phyloP scores from a whole-genome alignment of 257 asterid species.

The Solanum boliviense region DNA sequence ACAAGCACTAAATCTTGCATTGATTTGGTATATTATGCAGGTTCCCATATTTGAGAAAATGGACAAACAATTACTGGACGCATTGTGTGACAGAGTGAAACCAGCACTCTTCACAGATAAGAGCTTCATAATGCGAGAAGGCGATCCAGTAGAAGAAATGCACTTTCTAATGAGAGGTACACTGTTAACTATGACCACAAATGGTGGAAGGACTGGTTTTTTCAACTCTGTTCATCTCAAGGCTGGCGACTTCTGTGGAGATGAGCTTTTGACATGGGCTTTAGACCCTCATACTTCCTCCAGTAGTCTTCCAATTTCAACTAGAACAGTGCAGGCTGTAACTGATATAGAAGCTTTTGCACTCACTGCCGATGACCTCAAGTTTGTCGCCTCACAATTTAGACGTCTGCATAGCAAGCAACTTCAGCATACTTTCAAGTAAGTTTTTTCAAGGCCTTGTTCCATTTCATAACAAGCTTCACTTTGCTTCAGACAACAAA shows the following conservation, averaged over 20 bases:
- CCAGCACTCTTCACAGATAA: background rate
- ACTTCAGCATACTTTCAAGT: background rate
- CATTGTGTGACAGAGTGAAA: conserved; percentile 2
- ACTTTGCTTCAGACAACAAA: background rate
- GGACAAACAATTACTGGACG: background rate
- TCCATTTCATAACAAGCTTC: background rate
- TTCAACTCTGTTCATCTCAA: background rate
- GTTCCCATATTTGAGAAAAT: conserved; percentile 1
- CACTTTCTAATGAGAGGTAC: conserved; percentile 3
- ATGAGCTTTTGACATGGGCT: conserved; percentile 3
- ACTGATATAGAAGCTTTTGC: background rate
- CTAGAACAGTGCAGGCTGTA: background rate
- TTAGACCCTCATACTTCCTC: background rate
- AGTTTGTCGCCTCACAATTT: background rate
- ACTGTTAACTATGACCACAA: background rate
- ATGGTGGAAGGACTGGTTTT: background rate
- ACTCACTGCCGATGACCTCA: background rate
- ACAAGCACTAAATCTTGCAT: background rate
- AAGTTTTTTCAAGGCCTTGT: background rate
- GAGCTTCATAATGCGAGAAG: background rate
- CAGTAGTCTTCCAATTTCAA: background rate
- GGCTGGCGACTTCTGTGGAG: conserved; percentile 3
- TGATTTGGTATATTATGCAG: background rate
- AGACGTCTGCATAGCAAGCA: background rate
- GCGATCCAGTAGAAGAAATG: conserved; percentile 5